Conservation (phyloP, 176 grass and related monocot species). For the Stipa capillata region DNA sequence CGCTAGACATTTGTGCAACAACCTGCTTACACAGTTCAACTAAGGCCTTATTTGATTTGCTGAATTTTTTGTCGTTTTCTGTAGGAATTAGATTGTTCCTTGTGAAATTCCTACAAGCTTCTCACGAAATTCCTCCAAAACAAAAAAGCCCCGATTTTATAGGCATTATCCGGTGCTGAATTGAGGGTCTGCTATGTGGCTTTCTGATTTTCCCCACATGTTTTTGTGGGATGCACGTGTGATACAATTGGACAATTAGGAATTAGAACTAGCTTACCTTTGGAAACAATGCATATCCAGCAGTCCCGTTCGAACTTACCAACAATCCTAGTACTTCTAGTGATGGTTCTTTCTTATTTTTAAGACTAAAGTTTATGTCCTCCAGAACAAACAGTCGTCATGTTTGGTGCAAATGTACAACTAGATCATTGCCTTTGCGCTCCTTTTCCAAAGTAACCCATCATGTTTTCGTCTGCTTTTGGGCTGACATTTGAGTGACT, state of each 20-base stretch:
- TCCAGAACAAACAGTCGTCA: neutral
- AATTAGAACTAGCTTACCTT: neutral
- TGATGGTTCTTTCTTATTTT: neutral
- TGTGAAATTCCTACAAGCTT: too few relatives aligned
- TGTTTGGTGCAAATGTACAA: slow-evolving; percentile 28
- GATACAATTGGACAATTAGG: neutral
- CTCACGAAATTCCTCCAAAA: too few relatives aligned
- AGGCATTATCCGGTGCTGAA: too few relatives aligned
- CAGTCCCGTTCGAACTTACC: neutral
- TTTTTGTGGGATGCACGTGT: neutral
- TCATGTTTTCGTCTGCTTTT: slow-evolving; percentile 26
- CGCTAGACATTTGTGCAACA: too few relatives aligned
- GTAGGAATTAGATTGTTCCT: too few relatives aligned
- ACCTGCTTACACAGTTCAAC: too few relatives aligned
- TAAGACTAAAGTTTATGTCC: neutral
- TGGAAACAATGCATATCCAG: neutral
- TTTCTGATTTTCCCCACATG: neutral
- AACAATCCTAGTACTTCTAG: neutral
- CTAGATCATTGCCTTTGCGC: neutral
- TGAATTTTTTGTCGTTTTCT: too few relatives aligned
- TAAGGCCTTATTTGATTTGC: too few relatives aligned
- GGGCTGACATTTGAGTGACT: neutral
- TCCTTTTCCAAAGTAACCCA: slow-evolving; percentile 23
- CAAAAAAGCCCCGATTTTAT: too few relatives aligned
- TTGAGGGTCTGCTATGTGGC: neutral